Conservation (phyloP, 805 yeast species). For the Yarrowia keelungensis region DNA sequence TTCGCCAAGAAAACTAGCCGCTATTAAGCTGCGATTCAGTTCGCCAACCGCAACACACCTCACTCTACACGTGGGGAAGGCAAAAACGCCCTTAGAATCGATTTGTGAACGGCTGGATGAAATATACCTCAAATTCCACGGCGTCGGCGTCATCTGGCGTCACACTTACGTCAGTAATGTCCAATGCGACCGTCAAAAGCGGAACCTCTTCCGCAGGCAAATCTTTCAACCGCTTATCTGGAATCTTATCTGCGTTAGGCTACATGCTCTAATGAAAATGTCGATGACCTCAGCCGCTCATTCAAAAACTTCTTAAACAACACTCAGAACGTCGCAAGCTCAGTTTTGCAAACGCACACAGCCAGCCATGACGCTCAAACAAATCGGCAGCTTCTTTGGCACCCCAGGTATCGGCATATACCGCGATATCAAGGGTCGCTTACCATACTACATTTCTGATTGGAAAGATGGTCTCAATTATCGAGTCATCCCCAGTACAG, state of each 20-base stretch:
- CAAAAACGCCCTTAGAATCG: neutral
- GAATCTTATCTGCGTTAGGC: conserved; percentile 22
- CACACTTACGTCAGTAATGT: no score
- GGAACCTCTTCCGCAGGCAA: no score
- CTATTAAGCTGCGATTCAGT: conserved; percentile 6
- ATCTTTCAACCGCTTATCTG: conserved; percentile 16
- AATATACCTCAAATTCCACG: no score
- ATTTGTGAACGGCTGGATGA: no score
- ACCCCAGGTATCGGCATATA: conserved; percentile 59
- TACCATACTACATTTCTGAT: conserved; percentile 78
- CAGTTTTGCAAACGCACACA: neutral
- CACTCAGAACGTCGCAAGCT: neutral
- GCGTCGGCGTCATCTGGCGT: no score
- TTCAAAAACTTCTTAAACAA: neutral
- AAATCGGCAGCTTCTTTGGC: conserved; percentile 40
- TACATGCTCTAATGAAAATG: conserved; percentile 11
- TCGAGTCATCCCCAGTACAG: conserved; percentile 83
- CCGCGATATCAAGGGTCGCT: conserved; percentile 58
- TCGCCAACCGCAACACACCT: conserved; percentile 11
- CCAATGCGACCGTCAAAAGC: no score
- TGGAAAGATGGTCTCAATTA: conserved; percentile 85
- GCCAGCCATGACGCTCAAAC: conserved; percentile 9
- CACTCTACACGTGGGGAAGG: conserved; percentile 14
- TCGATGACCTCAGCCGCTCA: conserved; percentile 26
- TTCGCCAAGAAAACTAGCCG: conserved; percentile 5